A percentile compares a stretch with the other conserved stretches of the same genome.
Evolutionary conservation across 2,329 filamentous ascomycete species (phyloP).

Genomic region (Phaeoacremonium minimum): DNA sequence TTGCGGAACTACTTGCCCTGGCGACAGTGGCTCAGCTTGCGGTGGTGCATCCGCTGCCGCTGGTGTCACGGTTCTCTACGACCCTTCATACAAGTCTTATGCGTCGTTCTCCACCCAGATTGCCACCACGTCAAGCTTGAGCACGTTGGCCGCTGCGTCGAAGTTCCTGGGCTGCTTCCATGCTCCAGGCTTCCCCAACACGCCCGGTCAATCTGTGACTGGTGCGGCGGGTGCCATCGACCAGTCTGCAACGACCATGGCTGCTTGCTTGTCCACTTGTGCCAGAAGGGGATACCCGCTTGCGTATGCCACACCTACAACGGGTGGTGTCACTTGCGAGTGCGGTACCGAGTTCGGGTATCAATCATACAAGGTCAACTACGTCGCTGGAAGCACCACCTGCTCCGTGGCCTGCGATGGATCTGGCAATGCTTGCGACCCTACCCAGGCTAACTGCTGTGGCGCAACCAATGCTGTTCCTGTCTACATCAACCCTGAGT

Average conservation of each 20-base stretch:
- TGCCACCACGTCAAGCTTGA: neutral
- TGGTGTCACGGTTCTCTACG: conserved; percentile 16
- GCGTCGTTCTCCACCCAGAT: neutral
- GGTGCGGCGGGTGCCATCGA: no score
- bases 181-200: conserved; percentile 11
- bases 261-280: no score
- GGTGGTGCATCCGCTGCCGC: conserved; percentile 15
- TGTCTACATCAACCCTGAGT: conserved; percentile 43
- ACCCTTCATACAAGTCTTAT: conserved; percentile 18
- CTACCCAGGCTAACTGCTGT: conserved; percentile 16
- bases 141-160: conserved; percentile 11
- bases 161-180: conserved; percentile 20
- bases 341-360: conserved; percentile 11
- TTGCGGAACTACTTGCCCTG: conserved; percentile 13
- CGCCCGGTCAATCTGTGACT: no score
- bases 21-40: conserved; percentile 18
- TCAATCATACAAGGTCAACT: conserved; percentile 5
- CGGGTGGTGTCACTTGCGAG: no score
- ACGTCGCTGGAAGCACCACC: conserved; percentile 5
- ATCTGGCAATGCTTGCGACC: conserved; percentile 14
- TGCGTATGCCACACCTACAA: no score
- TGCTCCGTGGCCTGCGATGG: conserved; percentile 3
- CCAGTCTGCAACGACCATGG: no score
- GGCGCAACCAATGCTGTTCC: conserved; percentile 28
- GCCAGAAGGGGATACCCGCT: no score